Evolutionary conservation across 2,329 filamentous ascomycete genomes (phyloP).

Genomic region (Fusarium sambucinum): DNA sequence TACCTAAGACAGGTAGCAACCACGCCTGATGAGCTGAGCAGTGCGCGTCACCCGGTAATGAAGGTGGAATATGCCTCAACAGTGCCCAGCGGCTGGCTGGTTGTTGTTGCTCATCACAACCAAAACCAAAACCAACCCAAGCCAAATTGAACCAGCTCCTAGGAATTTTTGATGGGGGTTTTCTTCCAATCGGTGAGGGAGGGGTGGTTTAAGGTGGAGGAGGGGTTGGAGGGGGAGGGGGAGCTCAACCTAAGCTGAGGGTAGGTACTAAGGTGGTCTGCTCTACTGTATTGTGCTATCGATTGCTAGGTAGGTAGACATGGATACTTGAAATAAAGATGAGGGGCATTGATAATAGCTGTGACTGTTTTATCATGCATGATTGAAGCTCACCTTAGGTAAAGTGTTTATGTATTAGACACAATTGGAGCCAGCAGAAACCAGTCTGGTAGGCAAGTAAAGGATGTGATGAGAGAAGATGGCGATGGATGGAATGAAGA

Average conservation of each 20-base stretch:
- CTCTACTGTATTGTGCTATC: constrained; percentile 4
- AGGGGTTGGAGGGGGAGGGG: constrained; percentile 24
- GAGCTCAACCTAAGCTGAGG: constrained; percentile 2
- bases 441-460: constrained; percentile 29
- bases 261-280: neutral
- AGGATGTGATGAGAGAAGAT: neutral
- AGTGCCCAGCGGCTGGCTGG: constrained; percentile 18
- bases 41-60: constrained; percentile 3
- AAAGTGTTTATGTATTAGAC: constrained; percentile 28
- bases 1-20: neutral
- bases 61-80: constrained; percentile 48
- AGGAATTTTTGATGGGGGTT: constrained; percentile 43
- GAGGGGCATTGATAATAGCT: constrained; percentile 33
- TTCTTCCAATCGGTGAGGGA: constrained; percentile 41
- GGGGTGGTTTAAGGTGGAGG: constrained; percentile 33
- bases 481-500: constrained; percentile 19
- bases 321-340: constrained; percentile 1
- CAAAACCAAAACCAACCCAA: constrained; percentile 35
- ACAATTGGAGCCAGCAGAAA: constrained; percentile 32
- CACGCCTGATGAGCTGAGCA: constrained; percentile 12
- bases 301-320: neutral
- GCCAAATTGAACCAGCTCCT: constrained; percentile 38
- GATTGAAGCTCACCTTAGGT: constrained; percentile 40
- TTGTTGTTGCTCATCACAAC: constrained; percentile 47
- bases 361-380: constrained; percentile 25